Conservation (phyloP, 371 early-diverging fungal genomes). For the Catenaria anguillulae region DNA sequence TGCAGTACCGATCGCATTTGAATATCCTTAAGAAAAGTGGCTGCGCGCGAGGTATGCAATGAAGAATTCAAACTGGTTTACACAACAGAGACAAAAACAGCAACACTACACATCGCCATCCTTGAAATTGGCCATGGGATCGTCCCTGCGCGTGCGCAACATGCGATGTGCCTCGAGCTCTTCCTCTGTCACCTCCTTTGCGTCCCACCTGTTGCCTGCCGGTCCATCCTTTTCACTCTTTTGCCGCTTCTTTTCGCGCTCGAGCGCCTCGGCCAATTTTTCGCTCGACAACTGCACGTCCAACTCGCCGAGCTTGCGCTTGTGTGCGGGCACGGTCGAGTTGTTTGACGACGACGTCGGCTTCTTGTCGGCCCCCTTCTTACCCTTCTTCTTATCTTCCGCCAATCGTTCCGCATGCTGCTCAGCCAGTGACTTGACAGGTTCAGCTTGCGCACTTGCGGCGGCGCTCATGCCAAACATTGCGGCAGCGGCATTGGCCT, state of each 20-base stretch:
- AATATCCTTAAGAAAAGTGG: no score
- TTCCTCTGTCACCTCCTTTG: conserved; percentile 28
- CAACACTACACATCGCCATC: not conserved
- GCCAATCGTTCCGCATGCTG: conserved; percentile 16
- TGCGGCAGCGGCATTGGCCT: conserved; percentile 24
- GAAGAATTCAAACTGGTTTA: no score
- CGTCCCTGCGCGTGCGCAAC: conserved; percentile 3
- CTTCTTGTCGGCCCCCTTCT: conserved; percentile 1
- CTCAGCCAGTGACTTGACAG: conserved; percentile 19
- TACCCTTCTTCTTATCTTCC: conserved; percentile 8
- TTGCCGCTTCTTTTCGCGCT: conserved; percentile 11
- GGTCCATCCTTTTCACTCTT: conserved; percentile 9
- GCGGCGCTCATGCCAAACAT: conserved; percentile 27
- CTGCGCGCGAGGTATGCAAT: no score
- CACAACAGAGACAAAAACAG: no score
- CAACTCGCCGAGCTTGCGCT: conserved; percentile 4
- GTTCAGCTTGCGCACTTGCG: conserved; percentile 78
- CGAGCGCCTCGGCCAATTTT: not conserved
- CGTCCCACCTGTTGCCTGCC: conserved; percentile 7
- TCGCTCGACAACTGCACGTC: not conserved
- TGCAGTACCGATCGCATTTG: no score
- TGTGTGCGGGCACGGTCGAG: not conserved
- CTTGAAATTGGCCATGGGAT: conserved; percentile 6
- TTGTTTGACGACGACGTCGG: not conserved
- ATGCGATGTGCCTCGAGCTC: conserved; percentile 41